Evolutionary conservation across 805 yeast genomes (phyloP), one percentile per base, ranked within the genome.

Genomic region (Ogataea paradorogensis): DNA sequence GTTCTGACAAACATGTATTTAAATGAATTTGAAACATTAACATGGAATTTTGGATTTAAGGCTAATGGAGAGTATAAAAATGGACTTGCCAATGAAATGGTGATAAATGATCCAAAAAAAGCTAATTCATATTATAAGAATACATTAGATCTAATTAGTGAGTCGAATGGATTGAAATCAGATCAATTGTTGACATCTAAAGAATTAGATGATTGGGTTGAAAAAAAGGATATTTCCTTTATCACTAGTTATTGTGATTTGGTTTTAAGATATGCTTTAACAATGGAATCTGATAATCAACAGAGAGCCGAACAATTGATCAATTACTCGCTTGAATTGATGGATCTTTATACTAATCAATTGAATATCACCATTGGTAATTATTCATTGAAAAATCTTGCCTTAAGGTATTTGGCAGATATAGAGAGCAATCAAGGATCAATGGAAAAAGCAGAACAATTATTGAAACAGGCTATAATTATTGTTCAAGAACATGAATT

Each of bases 51-150:
- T 46, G 63, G 63, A 8, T 41, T 61, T 24, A 41, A 49, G 40
- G 51, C 53, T 1, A 56, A 55, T 37, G 53, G 56, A 9, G 61
- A 56, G 18, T 58, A 53, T 34, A 62, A 66, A 40, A 46, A 60
- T 6, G 73, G 71, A 16, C 50, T 70, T 5, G 68, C 63, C 27
- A 59, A 65, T 32, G 74, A 70, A 38, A 57, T 61, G 31, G 52
- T 66, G 5, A 56, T 52, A 14, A 53, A 59, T 23, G 57, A 67
- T 31, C 61, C 57, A 8, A 40, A 43, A 5, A 45, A 44, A 11
- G 74, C 74, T 0, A 63, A 67, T 46, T 45, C 50, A 13, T 55
- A 59, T 14, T 62, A 69, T 33, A 52, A 52, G 9, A 55, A 51
- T 5, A 48, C 64, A 16, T 41, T 71, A 20, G 55, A 62, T 36